Percentiles rank a stretch among this genome's conserved stretches.
Evolutionary conservation across 83 land plant species (phyloP).

Genomic region (Picea engelmannii): DNA sequence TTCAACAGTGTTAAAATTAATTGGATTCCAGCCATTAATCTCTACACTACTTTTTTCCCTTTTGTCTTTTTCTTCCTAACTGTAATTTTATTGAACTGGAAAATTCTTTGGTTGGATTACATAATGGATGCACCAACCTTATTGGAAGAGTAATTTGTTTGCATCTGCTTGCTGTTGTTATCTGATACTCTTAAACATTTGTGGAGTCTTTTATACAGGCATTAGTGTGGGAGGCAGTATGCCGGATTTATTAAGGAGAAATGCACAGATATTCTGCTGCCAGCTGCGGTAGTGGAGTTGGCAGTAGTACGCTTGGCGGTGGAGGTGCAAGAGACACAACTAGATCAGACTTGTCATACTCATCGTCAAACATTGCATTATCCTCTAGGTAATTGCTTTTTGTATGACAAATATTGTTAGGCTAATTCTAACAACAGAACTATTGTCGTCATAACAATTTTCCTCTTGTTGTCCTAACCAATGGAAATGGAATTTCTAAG

Average conservation of each 20-base stretch:
- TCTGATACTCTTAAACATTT: no score
- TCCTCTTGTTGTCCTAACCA: no score
- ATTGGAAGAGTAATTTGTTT: not conserved
- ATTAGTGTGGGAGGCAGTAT: conserved; percentile 57
- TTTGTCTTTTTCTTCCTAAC: not conserved
- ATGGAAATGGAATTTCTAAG: no score
- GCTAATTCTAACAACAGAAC: no score
- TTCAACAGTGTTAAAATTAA: not conserved
- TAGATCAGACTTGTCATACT: no score
- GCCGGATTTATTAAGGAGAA: conserved; percentile 69
- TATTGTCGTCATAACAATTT: no score
- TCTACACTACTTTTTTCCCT: not conserved
- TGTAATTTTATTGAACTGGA: not conserved
- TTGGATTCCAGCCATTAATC: not conserved
- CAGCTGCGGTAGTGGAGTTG: conserved; percentile 57
- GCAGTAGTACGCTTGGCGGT: no score
- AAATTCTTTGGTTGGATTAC: not conserved
- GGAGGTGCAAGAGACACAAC: no score
- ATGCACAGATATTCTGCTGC: conserved; percentile 90
- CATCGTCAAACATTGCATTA: no score
- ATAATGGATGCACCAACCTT: not conserved
- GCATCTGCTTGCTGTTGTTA: not conserved
- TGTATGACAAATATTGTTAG: no score
- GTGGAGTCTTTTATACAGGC: not conserved
- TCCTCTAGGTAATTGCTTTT: no score